phyloP scores from a whole-genome alignment of 1,139 yeast genomes.

The Nakaseomyces nivariensis region DNA sequence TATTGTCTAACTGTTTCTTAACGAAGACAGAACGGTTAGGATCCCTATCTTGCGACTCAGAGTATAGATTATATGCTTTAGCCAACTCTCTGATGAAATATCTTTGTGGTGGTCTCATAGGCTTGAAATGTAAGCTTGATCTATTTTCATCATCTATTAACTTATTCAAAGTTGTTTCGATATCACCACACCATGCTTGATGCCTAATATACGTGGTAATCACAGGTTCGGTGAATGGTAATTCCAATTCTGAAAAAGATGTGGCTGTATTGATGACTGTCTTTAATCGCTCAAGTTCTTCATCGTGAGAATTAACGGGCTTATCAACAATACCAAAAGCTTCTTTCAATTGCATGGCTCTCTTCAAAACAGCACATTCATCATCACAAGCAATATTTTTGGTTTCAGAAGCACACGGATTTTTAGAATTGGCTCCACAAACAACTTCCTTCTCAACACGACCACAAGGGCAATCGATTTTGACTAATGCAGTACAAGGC shows the following conservation, averaged over 20 bases:
- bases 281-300: slow-evolving; percentile 13
- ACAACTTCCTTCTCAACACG: slow-evolving; percentile 36
- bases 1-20: slow-evolving; percentile 32
- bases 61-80: slow-evolving; percentile 44
- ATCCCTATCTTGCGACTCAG: slow-evolving; percentile 74
- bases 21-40: slow-evolving; percentile 68
- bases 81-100: slow-evolving; percentile 63
- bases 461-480: slow-evolving; percentile 57
- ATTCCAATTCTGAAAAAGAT: slow-evolving; percentile 21
- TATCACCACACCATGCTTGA: slow-evolving; percentile 51
- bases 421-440: slow-evolving; percentile 43
- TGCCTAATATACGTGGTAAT: slow-evolving; percentile 42
- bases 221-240: slow-evolving; percentile 38
- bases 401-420: slow-evolving; percentile 14
- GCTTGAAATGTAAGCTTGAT: slow-evolving; percentile 47
- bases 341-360: slow-evolving; percentile 53
- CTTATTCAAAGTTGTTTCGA: slow-evolving; percentile 44
- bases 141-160: slow-evolving; percentile 37
- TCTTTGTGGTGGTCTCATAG: slow-evolving; percentile 64
- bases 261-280: slow-evolving; percentile 10
- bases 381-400: slow-evolving; percentile 51
- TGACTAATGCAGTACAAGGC: slow-evolving; percentile 45
- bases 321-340: slow-evolving; percentile 40
- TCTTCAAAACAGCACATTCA: slow-evolving; percentile 50
- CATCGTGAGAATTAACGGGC: slow-evolving; percentile 9